phyloP scores from a whole-genome alignment of 2,329 filamentous ascomycete genomes.

The Bretziella fagacearum region DNA sequence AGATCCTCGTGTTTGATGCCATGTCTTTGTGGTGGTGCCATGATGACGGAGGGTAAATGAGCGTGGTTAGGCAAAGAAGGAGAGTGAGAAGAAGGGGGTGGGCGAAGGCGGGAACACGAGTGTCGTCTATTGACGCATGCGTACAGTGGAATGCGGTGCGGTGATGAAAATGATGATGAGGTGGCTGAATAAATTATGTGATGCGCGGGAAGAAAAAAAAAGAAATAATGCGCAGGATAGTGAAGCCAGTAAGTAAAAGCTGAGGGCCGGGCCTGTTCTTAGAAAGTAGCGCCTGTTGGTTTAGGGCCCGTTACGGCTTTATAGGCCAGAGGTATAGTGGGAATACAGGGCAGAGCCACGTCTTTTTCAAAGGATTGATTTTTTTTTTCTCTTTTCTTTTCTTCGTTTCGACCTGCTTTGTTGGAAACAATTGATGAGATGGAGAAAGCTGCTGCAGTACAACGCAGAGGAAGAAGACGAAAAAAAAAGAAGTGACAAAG shows the following conservation, averaged over 20 bases:
- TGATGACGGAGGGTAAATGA: too few relatives aligned
- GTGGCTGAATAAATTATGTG: not conserved
- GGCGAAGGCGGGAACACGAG: not conserved
- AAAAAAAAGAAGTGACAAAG: not conserved
- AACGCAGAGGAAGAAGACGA: not conserved
- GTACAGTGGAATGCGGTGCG: not conserved
- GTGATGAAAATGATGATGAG: not conserved
- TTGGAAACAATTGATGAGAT: too few relatives aligned
- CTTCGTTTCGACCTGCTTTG: too few relatives aligned
- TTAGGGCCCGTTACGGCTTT: not conserved
- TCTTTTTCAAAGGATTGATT: not conserved
- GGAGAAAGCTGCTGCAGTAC: not conserved
- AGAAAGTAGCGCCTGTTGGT: not conserved
- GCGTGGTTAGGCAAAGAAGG: not conserved
- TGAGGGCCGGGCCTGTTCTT: not conserved
- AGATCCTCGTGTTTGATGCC: conserved; percentile 15
- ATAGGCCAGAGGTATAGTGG: not conserved
- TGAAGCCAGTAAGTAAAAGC: not conserved
- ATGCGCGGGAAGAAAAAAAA: not conserved
- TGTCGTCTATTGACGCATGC: not conserved
- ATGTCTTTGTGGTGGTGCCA: not conserved
- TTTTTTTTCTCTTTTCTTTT: too few relatives aligned
- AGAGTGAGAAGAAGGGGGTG: not conserved
- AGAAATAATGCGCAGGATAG: not conserved
- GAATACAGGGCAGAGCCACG: too few relatives aligned